Percentiles rank a stretch among this genome's conserved stretches.
Conservation (phyloP, 495 filamentous ascomycete genomes). For the Daldinia loculata region DNA sequence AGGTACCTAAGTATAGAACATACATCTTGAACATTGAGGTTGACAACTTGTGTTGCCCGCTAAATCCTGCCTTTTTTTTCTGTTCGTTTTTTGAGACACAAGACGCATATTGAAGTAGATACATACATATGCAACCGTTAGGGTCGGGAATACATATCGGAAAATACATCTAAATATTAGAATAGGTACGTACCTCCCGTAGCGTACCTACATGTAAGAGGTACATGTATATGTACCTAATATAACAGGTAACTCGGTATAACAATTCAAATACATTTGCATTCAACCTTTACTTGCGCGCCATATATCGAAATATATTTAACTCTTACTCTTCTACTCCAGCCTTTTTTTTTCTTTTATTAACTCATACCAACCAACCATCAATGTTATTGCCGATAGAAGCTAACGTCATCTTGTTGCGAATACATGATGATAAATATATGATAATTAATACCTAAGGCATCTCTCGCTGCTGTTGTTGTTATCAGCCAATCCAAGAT, state of each 20-base stretch:
- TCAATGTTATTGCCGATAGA: not conserved
- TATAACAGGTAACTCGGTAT: too few relatives aligned
- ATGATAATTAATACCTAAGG: not conserved
- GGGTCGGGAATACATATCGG: slow-evolving; percentile 1
- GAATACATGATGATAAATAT: not conserved
- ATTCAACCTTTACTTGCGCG: too few relatives aligned
- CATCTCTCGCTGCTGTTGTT: not conserved
- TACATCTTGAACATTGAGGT: not conserved
- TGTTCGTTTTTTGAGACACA: slow-evolving; percentile 7
- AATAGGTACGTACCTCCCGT: not conserved
- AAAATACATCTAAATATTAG: not conserved
- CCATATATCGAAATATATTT: too few relatives aligned
- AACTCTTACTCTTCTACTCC: too few relatives aligned
- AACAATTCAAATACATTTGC: too few relatives aligned
- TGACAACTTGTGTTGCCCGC: slow-evolving; percentile 18
- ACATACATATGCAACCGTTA: slow-evolving; percentile 5
- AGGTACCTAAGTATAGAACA: too few relatives aligned
- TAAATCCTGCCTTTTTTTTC: slow-evolving; percentile 32
- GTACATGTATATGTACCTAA: too few relatives aligned
- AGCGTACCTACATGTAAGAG: not conserved
- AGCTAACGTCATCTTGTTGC: not conserved
- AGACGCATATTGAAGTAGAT: not conserved
- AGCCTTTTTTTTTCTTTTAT: too few relatives aligned
- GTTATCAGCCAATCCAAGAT: slow-evolving; percentile 35
- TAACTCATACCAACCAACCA: too few relatives aligned